Base-by-base conservation (phyloP, 2,329 filamentous ascomycete species). In the Calonectria pteridis region DNA sequence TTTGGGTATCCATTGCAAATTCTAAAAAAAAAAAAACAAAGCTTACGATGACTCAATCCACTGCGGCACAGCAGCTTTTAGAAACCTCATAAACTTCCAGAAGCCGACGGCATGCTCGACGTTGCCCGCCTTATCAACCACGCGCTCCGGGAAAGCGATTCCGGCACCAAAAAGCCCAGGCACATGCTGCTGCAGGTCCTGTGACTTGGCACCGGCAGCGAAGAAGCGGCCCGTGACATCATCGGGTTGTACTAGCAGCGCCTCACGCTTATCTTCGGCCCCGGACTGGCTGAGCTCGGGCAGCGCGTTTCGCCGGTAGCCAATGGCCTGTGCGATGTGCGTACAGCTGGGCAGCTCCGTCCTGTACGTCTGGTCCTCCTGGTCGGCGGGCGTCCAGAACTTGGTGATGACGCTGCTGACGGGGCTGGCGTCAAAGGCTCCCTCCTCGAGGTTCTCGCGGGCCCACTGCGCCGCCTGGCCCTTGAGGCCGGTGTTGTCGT, bases 401-500 rank as follows among this genome's bases (percentile, higher is more conserved):
- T 88, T 88, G 7, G 83, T 82, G 72, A 91, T 82, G 75, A 88
- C 83, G 23, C 84, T 83, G 62, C 85, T 85, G 3, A 89, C 88
- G 20, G 85, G 82, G 49, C 88, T 89, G 10, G 80, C 76, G 6
- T 82, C 74, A 10, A 92, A 84, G 0, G 80, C 82, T 2, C 86
- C 86, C 46, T 88, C 88, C 76, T 93, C 91, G 0, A 93, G 86
- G 71, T 92, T 89, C 29, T 88, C 83, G 51, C 87, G 87, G 1
- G 91, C 91, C 85, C 91, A 93, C 6, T 86, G 84, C 0, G 91
- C 91, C 0, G 90, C 91, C 46, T 87, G 84, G 26, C 91, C 91
- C 81, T 93, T 93, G 33, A 93, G 85, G 4, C 91, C 91, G 0
- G 91, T 93, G 82, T 93, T 93, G 79, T 93, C 91, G 68, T 89